These are phyloP conservation scores for Candida sp. DNA, from an alignment of 1,139 yeast species.

Conservation along the genomic window DNA sequence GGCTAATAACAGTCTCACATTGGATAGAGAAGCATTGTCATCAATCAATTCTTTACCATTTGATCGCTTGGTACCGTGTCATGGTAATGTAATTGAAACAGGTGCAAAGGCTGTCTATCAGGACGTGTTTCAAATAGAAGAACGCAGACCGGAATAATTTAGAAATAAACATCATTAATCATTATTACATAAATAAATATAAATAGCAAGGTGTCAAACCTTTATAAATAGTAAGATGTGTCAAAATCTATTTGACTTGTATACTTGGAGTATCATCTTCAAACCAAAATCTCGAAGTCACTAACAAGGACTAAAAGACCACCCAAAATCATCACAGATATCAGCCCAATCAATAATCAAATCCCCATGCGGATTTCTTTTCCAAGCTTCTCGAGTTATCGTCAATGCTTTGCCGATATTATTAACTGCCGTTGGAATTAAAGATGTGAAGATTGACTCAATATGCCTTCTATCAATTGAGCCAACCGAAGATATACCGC, in stretches of 20 bases:
- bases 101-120: conserved; percentile 33
- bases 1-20: conserved; percentile 21
- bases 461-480: conserved; percentile 1
- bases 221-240: neutral
- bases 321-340: conserved; percentile 18
- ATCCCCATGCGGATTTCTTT: conserved; percentile 14
- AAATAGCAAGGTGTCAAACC: too few relatives aligned
- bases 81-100: conserved; percentile 51
- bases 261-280: too few relatives aligned
- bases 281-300: neutral
- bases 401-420: conserved; percentile 8
- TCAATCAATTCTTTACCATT: conserved; percentile 44
- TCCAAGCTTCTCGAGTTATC: conserved; percentile 18
- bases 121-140: neutral
- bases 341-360: conserved; percentile 18
- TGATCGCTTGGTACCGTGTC: conserved; percentile 50
- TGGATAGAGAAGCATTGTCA: conserved; percentile 21
- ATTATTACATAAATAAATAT: neutral
- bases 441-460: neutral
- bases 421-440: conserved; percentile 1
- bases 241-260: neutral
- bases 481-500: conserved; percentile 2
- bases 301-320: conserved; percentile 13
- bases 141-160: neutral
- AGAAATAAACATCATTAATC: neutral